Evolutionary conservation across 2,329 filamentous ascomycete species (phyloP).

Genomic region (Tolypocladium nubicola): DNA sequence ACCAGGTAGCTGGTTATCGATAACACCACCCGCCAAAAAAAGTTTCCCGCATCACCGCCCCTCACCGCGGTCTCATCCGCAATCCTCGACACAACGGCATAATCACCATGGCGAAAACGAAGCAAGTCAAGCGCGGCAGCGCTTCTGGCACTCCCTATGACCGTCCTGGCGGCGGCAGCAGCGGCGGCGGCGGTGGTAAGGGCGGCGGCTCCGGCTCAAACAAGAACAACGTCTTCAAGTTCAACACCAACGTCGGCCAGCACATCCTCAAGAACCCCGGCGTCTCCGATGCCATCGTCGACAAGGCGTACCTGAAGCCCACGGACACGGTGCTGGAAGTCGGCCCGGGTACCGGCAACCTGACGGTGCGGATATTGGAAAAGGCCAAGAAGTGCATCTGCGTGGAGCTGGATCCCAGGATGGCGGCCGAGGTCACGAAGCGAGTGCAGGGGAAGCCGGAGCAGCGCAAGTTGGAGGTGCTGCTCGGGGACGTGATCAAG

Average conservation of each 20-base stretch:
- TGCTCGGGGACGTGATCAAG: conserved; percentile 84
- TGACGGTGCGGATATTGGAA: conserved; percentile 83
- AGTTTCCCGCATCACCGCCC: conserved; percentile 7
- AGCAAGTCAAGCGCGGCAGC: conserved; percentile 40
- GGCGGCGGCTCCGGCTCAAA: conserved; percentile 9
- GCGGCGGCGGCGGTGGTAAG: conserved; percentile 8
- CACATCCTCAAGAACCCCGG: conserved; percentile 92
- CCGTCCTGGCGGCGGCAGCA: conserved; percentile 16
- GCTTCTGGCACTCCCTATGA: conserved; percentile 33
- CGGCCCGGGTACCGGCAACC: conserved; percentile 78
- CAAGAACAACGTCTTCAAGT: conserved; percentile 87
- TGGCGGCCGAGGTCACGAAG: conserved; percentile 92
- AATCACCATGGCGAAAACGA: conserved; percentile 40
- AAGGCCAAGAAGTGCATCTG: conserved; percentile 73
- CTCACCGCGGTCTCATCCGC: conserved; percentile 4
- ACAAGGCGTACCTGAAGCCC: conserved; percentile 80
- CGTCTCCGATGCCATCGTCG: conserved; percentile 59
- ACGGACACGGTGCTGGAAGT: conserved; percentile 87
- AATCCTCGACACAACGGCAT: neutral
- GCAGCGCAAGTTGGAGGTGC: conserved; percentile 74
- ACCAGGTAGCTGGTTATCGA: conserved; percentile 11
- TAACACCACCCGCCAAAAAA: conserved; percentile 8
- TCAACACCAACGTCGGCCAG: conserved; percentile 80
- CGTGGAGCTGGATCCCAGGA: conserved; percentile 89
- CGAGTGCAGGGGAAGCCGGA: conserved; percentile 83